Percentiles rank a stretch among this genome's conserved stretches.
phyloP scores from a whole-genome alignment of 176 grass and related monocot genomes.

The Rhynchospora pubera region DNA sequence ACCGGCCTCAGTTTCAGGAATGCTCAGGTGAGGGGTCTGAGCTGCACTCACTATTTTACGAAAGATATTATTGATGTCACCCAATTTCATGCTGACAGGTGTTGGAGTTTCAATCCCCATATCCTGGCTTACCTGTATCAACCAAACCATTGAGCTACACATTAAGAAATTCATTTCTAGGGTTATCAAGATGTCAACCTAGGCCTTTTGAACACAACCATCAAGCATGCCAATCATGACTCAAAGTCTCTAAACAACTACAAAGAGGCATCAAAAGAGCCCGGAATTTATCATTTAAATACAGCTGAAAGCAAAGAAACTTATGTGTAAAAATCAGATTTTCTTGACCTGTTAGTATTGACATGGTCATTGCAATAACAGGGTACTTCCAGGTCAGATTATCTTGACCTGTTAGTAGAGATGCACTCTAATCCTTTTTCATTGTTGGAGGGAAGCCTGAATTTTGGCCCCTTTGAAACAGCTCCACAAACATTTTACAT shows the following conservation, averaged over 20 bases:
- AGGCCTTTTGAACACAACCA: background rate
- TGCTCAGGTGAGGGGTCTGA: slow-evolving; percentile 78
- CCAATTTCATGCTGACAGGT: slow-evolving; percentile 84
- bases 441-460: background rate
- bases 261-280: background rate
- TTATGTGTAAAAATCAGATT: background rate
- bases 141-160: background rate
- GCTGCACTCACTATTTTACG: slow-evolving; percentile 49
- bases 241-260: too few relatives aligned
- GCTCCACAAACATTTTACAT: background rate
- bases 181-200: background rate
- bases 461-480: background rate
- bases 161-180: background rate
- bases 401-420: background rate
- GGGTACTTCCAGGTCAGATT: background rate
- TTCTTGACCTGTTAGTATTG: too few relatives aligned
- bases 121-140: slow-evolving; percentile 77
- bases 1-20: slow-evolving; percentile 91
- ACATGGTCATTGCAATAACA: background rate
- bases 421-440: background rate
- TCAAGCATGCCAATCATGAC: background rate
- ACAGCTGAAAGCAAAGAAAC: background rate
- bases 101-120: slow-evolving; percentile 95
- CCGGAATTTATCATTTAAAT: background rate
- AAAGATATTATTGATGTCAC: slow-evolving; percentile 84